Conservation (phyloP, 345 rosid species). For the Microcos paniculata region DNA sequence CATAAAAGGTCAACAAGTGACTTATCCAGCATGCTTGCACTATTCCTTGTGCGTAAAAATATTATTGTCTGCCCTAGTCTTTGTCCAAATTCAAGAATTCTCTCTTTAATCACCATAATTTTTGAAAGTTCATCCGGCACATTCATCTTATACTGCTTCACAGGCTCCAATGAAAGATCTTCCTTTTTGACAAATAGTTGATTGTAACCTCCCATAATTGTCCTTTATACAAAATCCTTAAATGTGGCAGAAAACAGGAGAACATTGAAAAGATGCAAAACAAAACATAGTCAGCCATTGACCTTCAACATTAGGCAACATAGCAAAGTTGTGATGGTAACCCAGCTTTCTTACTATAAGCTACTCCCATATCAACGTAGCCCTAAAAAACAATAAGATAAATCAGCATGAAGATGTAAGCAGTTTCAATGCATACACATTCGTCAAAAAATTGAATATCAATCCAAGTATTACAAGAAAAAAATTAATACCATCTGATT, state of each 20-base stretch:
- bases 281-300: not conserved
- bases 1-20: constrained; percentile 64
- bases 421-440: not conserved
- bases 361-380: not conserved
- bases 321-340: not conserved
- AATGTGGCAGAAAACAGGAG: constrained; percentile 96
- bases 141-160: constrained; percentile 86
- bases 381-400: not conserved
- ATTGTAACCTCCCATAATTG: constrained; percentile 57
- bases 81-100: constrained; percentile 83
- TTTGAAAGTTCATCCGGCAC: constrained; percentile 78
- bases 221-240: constrained; percentile 64
- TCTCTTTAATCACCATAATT: constrained; percentile 69
- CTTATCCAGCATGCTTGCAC: constrained; percentile 59
- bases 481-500: not conserved
- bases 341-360: not conserved
- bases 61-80: constrained; percentile 78
- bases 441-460: not conserved
- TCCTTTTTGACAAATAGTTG: constrained; percentile 92
- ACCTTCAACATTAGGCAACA: not conserved
- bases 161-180: constrained; percentile 75
- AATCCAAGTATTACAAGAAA: not conserved
- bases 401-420: not conserved
- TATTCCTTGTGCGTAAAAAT: constrained; percentile 62
- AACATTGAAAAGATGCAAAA: constrained; percentile 18